Conservation (phyloP, 2,329 filamentous ascomycete genomes). For the Blumeriella jaapii region DNA sequence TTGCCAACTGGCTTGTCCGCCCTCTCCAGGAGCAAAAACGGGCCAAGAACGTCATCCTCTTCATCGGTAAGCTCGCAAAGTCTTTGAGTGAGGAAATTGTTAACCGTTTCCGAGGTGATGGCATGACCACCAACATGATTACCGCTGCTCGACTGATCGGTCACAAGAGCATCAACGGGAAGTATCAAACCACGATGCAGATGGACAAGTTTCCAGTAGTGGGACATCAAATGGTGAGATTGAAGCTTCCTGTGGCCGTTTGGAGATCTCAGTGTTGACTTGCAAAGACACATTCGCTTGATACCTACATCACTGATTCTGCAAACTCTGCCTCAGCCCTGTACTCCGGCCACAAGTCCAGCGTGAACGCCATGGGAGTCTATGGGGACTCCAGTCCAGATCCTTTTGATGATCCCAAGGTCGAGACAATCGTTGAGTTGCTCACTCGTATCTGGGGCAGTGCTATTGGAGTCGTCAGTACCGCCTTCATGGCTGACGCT, state of each 20-base stretch:
- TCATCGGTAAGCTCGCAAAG: slow-evolving; percentile 46
- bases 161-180: slow-evolving; percentile 75
- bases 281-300: slow-evolving; percentile 61
- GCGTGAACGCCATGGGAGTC: slow-evolving; percentile 67
- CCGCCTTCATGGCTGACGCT: slow-evolving; percentile 72
- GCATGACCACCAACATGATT: slow-evolving; percentile 68
- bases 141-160: slow-evolving; percentile 70
- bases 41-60: slow-evolving; percentile 77
- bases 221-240: slow-evolving; percentile 63
- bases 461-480: slow-evolving; percentile 56
- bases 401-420: slow-evolving; percentile 72
- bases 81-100: not conserved
- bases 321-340: slow-evolving; percentile 76
- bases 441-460: slow-evolving; percentile 58
- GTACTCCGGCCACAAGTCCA: slow-evolving; percentile 75
- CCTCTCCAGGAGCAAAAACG: slow-evolving; percentile 57
- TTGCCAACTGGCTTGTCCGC: slow-evolving; percentile 66
- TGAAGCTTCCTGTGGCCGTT: no score
- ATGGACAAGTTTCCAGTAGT: slow-evolving; percentile 79
- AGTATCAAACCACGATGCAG: slow-evolving; percentile 64
- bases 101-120: slow-evolving; percentile 29
- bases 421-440: slow-evolving; percentile 73
- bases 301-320: slow-evolving; percentile 76
- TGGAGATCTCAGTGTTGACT: not conserved
- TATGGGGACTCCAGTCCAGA: slow-evolving; percentile 67